Conservation (phyloP, 371 early-diverging fungal genomes). For the Chytridiales sp. region DNA sequence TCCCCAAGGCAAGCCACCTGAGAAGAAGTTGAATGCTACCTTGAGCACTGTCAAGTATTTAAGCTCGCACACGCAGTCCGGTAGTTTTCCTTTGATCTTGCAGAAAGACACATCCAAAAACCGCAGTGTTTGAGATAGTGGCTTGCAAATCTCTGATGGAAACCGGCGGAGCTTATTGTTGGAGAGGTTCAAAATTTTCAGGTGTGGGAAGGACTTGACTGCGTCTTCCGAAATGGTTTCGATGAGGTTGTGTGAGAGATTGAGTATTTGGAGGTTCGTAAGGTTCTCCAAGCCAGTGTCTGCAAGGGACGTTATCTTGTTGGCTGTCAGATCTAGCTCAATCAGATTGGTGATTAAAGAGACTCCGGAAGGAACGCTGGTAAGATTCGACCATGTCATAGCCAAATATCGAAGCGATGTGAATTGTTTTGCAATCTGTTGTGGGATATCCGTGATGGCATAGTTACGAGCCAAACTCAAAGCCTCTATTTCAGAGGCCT, state of each 20-base stretch:
- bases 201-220: slow-evolving; percentile 53
- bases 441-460: slow-evolving; percentile 29
- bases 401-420: slow-evolving; percentile 13
- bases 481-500: slow-evolving; percentile 56
- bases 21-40: slow-evolving; percentile 71
- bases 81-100: slow-evolving; percentile 65
- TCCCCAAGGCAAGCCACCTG: slow-evolving; percentile 65
- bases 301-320: slow-evolving; percentile 64
- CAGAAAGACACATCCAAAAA: slow-evolving; percentile 84
- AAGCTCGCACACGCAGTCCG: slow-evolving; percentile 72
- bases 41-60: slow-evolving; percentile 60
- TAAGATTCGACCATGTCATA: slow-evolving; percentile 19
- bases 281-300: slow-evolving; percentile 61
- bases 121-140: slow-evolving; percentile 51
- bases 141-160: slow-evolving; percentile 63
- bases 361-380: slow-evolving; percentile 22
- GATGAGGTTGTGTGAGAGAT: slow-evolving; percentile 73
- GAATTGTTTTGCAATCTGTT: slow-evolving; percentile 19
- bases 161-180: slow-evolving; percentile 77
- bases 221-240: slow-evolving; percentile 52
- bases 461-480: slow-evolving; percentile 67
- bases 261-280: slow-evolving; percentile 54
- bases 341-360: slow-evolving; percentile 21
- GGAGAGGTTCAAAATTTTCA: slow-evolving; percentile 68
- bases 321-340: slow-evolving; percentile 72